phyloP scores from a whole-genome alignment of 192 early-diverging fungal species.

The Jimgerdemannia flammicorona region DNA sequence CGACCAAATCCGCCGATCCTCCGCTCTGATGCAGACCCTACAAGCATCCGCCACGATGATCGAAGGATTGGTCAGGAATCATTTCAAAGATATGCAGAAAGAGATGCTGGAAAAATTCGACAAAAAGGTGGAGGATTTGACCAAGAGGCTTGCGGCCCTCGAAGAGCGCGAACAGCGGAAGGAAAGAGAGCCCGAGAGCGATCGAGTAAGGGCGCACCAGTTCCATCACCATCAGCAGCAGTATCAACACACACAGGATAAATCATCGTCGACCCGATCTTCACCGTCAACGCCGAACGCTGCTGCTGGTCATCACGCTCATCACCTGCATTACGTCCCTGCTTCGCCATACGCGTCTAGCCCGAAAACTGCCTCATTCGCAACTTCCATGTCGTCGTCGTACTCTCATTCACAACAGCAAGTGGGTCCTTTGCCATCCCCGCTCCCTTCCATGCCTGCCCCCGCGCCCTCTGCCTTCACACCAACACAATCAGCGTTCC shows the following conservation, averaged over 20 bases:
- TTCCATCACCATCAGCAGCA: neutral
- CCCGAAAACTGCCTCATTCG: neutral
- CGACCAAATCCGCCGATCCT: constrained; percentile 72
- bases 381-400: neutral
- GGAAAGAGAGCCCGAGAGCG: neutral
- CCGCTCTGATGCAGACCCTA: constrained; percentile 68
- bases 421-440: neutral
- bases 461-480: neutral
- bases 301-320: neutral
- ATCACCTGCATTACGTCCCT: neutral
- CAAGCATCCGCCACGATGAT: constrained; percentile 72
- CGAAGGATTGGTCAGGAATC: constrained; percentile 70
- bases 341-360: neutral
- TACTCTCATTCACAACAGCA: neutral
- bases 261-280: neutral
- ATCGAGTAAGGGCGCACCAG: neutral
- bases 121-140: constrained; percentile 29
- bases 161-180: constrained; percentile 6
- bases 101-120: constrained; percentile 48
- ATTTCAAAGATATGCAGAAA: constrained; percentile 73
- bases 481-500: neutral
- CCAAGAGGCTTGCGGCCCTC: constrained; percentile 9
- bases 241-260: neutral
- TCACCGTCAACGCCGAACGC: neutral
- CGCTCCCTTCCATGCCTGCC: neutral